Conservation (phyloP, 805 yeast genomes). For the Candida pini region DNA sequence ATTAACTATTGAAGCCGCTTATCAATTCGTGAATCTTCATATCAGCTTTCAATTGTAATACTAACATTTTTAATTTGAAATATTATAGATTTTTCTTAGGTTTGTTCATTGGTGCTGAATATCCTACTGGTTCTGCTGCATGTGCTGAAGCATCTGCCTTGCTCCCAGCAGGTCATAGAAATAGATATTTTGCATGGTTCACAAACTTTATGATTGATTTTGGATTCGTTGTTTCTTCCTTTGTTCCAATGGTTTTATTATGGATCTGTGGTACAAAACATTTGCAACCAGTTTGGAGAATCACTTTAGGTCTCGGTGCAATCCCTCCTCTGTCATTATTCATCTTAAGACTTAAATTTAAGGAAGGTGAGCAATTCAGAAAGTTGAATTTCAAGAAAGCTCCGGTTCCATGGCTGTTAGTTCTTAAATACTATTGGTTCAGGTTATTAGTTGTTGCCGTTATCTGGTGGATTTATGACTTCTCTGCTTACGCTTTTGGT, state of each 20-base stretch:
- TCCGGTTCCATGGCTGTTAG: slow-evolving; percentile 59
- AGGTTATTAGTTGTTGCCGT: slow-evolving; percentile 64
- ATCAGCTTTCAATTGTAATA: too few relatives aligned
- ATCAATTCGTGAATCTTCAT: too few relatives aligned
- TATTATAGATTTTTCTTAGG: slow-evolving; percentile 90
- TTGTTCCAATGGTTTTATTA: slow-evolving; percentile 79
- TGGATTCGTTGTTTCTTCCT: slow-evolving; percentile 79
- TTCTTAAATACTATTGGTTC: slow-evolving; percentile 79
- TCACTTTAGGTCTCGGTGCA: slow-evolving; percentile 85
- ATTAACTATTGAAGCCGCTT: too few relatives aligned
- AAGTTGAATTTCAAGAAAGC: slow-evolving; percentile 64
- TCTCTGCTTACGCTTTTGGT: slow-evolving; percentile 82
- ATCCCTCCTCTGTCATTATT: slow-evolving; percentile 78
- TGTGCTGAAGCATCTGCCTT: slow-evolving; percentile 85
- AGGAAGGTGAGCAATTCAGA: slow-evolving; percentile 66
- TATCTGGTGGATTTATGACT: slow-evolving; percentile 91
- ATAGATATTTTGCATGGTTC: slow-evolving; percentile 83
- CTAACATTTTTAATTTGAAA: neutral
- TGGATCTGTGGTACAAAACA: slow-evolving; percentile 75
- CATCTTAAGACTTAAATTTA: slow-evolving; percentile 67
- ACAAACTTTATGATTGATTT: slow-evolving; percentile 83
- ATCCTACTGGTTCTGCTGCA: slow-evolving; percentile 90
- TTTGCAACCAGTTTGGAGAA: slow-evolving; percentile 85
- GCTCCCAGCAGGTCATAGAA: slow-evolving; percentile 77
- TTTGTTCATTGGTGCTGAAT: slow-evolving; percentile 90